Conservation (phyloP, 352 stramenopile genomes). For the Phytophthora quininea region DNA sequence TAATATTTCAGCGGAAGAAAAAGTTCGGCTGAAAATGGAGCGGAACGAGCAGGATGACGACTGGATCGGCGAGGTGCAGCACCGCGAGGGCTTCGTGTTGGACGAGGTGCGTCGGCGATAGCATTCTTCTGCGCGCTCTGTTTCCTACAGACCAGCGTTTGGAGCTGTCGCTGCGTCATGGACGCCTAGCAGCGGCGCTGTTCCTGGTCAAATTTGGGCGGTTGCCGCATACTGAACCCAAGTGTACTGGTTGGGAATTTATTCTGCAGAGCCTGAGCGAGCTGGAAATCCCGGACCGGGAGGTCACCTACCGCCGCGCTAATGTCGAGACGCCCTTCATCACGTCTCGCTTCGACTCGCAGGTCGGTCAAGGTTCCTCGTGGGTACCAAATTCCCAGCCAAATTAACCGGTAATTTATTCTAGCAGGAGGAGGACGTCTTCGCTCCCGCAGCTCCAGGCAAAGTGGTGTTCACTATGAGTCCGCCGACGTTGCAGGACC, state of each 20-base stretch:
- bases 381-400: neutral
- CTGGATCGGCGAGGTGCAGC: conserved; percentile 55
- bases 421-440: conserved; percentile 36
- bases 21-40: conserved; percentile 42
- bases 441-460: conserved; percentile 20
- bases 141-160: neutral
- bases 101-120: conserved; percentile 45
- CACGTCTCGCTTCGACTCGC: conserved; percentile 57
- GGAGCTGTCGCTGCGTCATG: conserved; percentile 1
- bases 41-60: conserved; percentile 71
- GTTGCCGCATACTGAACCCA: conserved; percentile 19
- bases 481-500: conserved; percentile 42
- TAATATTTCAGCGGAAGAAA: conserved; percentile 10
- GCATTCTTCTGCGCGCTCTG: neutral
- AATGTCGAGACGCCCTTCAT: conserved; percentile 59
- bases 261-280: conserved; percentile 42
- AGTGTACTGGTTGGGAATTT: conserved; percentile 27
- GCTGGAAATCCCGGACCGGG: conserved; percentile 50
- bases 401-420: conserved; percentile 7
- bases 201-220: conserved; percentile 13
- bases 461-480: conserved; percentile 47
- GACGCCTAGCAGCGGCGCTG: neutral
- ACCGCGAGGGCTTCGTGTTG: conserved; percentile 61
- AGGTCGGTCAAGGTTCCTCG: conserved; percentile 39
- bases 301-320: conserved; percentile 75